phyloP scores from a whole-genome alignment of 805 yeast species.

The Pichia ethanolica region DNA sequence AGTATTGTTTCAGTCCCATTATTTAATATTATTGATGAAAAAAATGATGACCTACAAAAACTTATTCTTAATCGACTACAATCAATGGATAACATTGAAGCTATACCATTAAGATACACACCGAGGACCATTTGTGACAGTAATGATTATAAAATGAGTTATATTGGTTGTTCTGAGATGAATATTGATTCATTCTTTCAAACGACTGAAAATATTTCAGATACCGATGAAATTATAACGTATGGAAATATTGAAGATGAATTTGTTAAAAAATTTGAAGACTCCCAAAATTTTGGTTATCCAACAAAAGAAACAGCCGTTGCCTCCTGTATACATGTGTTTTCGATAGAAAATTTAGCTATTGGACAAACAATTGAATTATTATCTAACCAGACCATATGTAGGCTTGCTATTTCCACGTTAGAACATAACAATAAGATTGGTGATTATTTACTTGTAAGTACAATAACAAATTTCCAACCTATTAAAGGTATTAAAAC shows the following conservation, averaged over 20 bases:
- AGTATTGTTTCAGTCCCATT: constrained; percentile 39
- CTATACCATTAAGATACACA: constrained; percentile 39
- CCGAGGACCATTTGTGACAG: constrained; percentile 39
- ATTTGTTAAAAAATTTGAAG: constrained; percentile 23
- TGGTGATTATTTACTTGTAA: constrained; percentile 37
- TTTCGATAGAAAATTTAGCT: constrained; percentile 29
- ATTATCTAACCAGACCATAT: constrained; percentile 32
- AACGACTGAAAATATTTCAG: constrained; percentile 5
- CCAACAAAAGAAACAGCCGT: constrained; percentile 25
- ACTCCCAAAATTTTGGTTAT: constrained; percentile 42
- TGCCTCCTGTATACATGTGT: constrained; percentile 50
- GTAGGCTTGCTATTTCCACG: constrained; percentile 29
- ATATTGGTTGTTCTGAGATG: constrained; percentile 41
- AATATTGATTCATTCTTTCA: constrained; percentile 29
- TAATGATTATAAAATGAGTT: constrained; percentile 20
- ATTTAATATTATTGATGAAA: constrained; percentile 27
- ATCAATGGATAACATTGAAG: constrained; percentile 28
- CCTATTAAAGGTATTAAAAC: constrained; percentile 18
- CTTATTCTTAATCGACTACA: background rate
- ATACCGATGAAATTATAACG: constrained; percentile 17
- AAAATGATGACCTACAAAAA: background rate
- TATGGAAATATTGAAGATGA: constrained; percentile 22
- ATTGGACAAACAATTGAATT: constrained; percentile 40
- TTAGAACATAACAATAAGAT: constrained; percentile 27
- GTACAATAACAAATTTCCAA: constrained; percentile 29